A percentile compares a stretch with the other conserved stretches of the same genome.
phyloP scores from a whole-genome alignment of 768 basidiomycete genomes.

The Agaricus blazei region DNA sequence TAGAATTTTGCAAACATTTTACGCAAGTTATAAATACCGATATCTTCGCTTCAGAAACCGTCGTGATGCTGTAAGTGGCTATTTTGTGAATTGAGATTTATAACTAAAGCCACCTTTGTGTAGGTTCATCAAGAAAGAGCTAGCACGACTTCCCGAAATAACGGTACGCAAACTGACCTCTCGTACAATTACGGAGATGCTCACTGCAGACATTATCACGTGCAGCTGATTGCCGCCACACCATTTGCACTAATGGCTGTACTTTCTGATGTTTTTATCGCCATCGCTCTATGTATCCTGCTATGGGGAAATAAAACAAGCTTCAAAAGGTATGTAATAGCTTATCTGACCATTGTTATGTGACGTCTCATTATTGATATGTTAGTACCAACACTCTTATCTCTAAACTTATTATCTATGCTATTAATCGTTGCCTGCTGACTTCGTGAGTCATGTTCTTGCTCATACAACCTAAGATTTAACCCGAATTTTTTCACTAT shows the following conservation, averaged over 20 bases:
- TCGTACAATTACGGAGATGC: background rate
- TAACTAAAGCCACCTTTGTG: background rate
- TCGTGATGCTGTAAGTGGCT: slow-evolving; percentile 20
- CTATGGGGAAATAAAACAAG: slow-evolving; percentile 34
- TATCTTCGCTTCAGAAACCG: slow-evolving; percentile 22
- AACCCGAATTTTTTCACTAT: background rate
- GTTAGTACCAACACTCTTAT: slow-evolving; percentile 37
- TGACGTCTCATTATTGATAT: background rate
- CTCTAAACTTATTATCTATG: slow-evolving; percentile 39
- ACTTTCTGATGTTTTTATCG: slow-evolving; percentile 40
- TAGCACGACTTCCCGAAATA: slow-evolving; percentile 26
- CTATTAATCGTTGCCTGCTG: slow-evolving; percentile 44
- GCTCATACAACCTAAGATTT: background rate
- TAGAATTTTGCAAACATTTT: background rate
- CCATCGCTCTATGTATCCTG: slow-evolving; percentile 34
- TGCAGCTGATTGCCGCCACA: slow-evolving; percentile 33
- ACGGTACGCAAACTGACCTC: slow-evolving; percentile 19
- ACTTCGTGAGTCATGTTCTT: slow-evolving; percentile 33
- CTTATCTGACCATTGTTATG: background rate
- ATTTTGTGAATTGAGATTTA: background rate
- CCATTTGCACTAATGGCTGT: slow-evolving; percentile 42
- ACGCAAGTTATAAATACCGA: background rate
- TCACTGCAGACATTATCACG: background rate
- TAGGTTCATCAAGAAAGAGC: slow-evolving; percentile 32
- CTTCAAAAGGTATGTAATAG: slow-evolving; percentile 22